phyloP scores from a whole-genome alignment of 2,329 filamentous ascomycete species.

The Lachnellula subtilissima region DNA sequence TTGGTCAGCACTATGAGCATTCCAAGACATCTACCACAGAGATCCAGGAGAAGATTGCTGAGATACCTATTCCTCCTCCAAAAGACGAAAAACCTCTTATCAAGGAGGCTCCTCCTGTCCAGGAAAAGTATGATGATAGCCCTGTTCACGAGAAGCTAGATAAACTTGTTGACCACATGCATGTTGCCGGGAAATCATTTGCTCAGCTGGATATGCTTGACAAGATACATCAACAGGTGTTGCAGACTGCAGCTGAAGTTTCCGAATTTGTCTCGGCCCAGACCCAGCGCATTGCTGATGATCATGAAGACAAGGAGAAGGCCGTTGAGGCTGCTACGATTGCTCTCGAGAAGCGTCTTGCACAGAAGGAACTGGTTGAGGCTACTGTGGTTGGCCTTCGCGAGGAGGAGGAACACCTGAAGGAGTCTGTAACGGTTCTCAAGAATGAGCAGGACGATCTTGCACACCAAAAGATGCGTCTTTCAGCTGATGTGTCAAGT shows the following conservation, averaged over 20 bases:
- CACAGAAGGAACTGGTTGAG: slow-evolving; percentile 60
- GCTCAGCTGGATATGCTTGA: slow-evolving; percentile 78
- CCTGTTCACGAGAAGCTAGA: slow-evolving; percentile 54
- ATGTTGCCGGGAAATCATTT: slow-evolving; percentile 63
- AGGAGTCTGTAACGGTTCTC: slow-evolving; percentile 47
- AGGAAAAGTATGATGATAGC: slow-evolving; percentile 59
- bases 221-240: slow-evolving; percentile 82
- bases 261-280: slow-evolving; percentile 76
- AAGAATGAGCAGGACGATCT: slow-evolving; percentile 67
- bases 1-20: slow-evolving; percentile 84
- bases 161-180: slow-evolving; percentile 57
- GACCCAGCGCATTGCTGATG: slow-evolving; percentile 67
- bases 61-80: slow-evolving; percentile 42
- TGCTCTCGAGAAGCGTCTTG: slow-evolving; percentile 70
- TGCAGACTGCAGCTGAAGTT: slow-evolving; percentile 77
- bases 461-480: slow-evolving; percentile 68
- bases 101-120: slow-evolving; percentile 42
- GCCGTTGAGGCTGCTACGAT: slow-evolving; percentile 75
- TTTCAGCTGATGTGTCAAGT: slow-evolving; percentile 82
- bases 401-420: slow-evolving; percentile 59
- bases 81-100: slow-evolving; percentile 52
- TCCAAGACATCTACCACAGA: slow-evolving; percentile 61
- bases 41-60: slow-evolving; percentile 54
- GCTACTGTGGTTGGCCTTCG: slow-evolving; percentile 44
- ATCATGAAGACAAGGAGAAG: slow-evolving; percentile 73